Evolutionary conservation across 257 asterid genomes (phyloP).

Genomic region (Mitragyna speciosa): DNA sequence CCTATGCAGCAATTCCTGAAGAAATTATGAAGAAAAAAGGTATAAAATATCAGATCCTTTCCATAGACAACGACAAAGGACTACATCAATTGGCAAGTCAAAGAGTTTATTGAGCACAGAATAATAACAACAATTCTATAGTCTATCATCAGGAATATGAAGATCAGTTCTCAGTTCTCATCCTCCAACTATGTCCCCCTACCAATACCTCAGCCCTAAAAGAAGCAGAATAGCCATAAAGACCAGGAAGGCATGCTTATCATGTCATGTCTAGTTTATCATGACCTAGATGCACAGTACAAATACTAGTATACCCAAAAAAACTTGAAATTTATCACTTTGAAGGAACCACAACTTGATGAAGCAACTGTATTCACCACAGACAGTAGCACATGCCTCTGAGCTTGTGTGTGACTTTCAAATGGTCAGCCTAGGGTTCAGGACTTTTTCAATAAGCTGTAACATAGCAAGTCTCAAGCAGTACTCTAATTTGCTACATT

Average conservation of each 20-base stretch:
- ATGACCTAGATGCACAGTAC: background rate
- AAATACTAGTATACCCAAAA: background rate
- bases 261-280: background rate
- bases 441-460: background rate
- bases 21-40: conserved; percentile 22
- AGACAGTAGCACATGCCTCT: background rate
- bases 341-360: background rate
- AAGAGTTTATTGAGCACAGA: background rate
- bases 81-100: background rate
- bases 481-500: background rate
- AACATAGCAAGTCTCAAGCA: background rate
- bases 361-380: background rate
- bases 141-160: background rate
- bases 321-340: no score
- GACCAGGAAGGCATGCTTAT: background rate
- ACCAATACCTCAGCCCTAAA: background rate
- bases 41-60: background rate
- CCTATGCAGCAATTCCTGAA: conserved; percentile 87
- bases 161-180: background rate
- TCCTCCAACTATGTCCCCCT: background rate
- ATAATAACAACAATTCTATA: background rate
- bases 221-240: background rate
- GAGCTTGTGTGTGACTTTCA: background rate
- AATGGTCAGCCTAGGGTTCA: background rate
- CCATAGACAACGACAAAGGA: background rate